Evolutionary conservation across 2,329 filamentous ascomycete species (phyloP), one percentile per base, ranked within the genome.

Genomic region (Colletotrichum lindemuthianum): DNA sequence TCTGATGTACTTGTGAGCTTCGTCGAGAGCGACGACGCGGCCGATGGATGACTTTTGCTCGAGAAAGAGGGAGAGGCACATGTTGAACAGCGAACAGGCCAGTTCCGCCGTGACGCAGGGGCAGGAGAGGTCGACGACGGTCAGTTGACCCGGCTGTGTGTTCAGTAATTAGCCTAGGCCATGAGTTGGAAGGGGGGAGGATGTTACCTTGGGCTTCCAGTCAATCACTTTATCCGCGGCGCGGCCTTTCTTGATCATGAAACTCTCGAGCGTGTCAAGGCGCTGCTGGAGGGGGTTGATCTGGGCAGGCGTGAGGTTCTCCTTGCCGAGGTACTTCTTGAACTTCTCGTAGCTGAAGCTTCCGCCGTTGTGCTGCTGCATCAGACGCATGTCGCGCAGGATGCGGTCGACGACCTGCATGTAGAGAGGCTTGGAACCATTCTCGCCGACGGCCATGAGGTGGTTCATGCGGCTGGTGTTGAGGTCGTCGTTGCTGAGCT

Each of bases 1-100:
- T 11, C 82, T 85, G 83, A 92, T 88, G 72, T 89, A 92, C 77
- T 93, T 93, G 72, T 96, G 92, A 0, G 92, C 92, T 72, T 95
- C 91, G 67, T 95, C 91, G 0, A 94, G 78, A 0, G 90, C 90
- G 12, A 94, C 76, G 41, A 93, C 79, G 5, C 87, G 82, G 1
- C 89, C 87, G 0, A 82, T 71, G 0, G 72, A 73, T 0, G 74
- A 67, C 0, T 81, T 75, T 50, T 86, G 80, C 63, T 90, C 85
- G 0, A 92, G 74, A 70, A 92, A 92, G 0, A 92, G 76, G 2
- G 82, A 82, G 2, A 95, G 78, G 16, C 87, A 90, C 44, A 93
- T 89, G 57, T 90, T 88, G 75, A 95, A 95, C 0, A 95, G 77
- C 0, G 86, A 81, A 70, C 91, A 95, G 0, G 90, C 90, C 41